Evolutionary conservation across 2,329 filamentous ascomycete genomes (phyloP), one percentile per base, ranked within the genome.

Genomic region (Penicillium sp.): DNA sequence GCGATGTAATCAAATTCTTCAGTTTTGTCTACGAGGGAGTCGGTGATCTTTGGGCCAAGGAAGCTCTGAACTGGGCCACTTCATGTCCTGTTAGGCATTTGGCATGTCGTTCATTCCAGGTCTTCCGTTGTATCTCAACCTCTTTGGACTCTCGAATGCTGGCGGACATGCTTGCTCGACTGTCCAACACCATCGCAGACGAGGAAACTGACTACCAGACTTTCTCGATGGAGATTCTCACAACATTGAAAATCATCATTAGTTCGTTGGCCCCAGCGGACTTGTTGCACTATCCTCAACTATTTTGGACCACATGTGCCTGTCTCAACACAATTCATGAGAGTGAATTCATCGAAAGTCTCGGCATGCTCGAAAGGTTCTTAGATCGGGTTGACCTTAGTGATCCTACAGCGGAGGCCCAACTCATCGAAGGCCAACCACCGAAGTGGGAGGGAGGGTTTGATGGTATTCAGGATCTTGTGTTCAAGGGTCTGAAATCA

Each of bases 281-380:
- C 67, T 80, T 99, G 2, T 74, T 96, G 41, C 85, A 86, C n/a
- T 97, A 96, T 59, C 94, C 94, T 1, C 93, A 97, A 65, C 78
- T 99, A 1, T 97, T 99, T 73, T 99, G 95, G 95, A 96, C 93
- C 0, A 96, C 90, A 0, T 97, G 92, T 64, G 94, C 94, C 9
- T 99, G 94, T 68, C 77, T 99, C 17, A 92, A 97, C 66, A 97
- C 94, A 0, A 96, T 97, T 65, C 96, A 97, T 59, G 95, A 99
- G 72, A 84, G 88, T 18, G 94, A 99, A 66, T 99, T 96, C 57
- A 83, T 94, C 55, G 94, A 97, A 68, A 91, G 90, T 18, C 78
- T 97, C 10, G 87, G 89, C 46, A 97, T 99, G 89, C 81, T 99
- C 8, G 89, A 96, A 52, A 89, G 89, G 64, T 85, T 96, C 29